Evolutionary conservation across 2,329 filamentous ascomycete genomes (phyloP).

Genomic region (Pezicula neosporulosa): DNA sequence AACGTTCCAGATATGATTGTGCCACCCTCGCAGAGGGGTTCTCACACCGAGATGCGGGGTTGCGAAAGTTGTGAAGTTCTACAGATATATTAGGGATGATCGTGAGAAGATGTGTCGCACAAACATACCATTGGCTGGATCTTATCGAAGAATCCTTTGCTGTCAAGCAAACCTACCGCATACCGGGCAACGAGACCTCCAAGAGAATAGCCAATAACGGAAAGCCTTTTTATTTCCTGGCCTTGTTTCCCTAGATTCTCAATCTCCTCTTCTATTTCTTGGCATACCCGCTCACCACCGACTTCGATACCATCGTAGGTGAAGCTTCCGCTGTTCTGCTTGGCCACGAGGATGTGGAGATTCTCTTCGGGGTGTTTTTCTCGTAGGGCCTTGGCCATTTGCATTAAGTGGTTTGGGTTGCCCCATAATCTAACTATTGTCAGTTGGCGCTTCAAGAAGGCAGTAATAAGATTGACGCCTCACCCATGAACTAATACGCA

Average conservation of each 20-base stretch:
- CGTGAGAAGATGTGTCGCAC: not conserved
- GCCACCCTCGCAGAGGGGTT: slow-evolving; percentile 62
- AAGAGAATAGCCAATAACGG: slow-evolving; percentile 84
- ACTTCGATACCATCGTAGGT: slow-evolving; percentile 69
- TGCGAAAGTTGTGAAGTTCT: slow-evolving; percentile 93
- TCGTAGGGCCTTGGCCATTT: slow-evolving; percentile 63
- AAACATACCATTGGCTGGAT: slow-evolving; percentile 69
- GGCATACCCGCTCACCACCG: slow-evolving; percentile 63
- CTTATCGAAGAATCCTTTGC: slow-evolving; percentile 74
- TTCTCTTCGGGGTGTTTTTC: slow-evolving; percentile 57
- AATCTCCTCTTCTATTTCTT: slow-evolving; percentile 64
- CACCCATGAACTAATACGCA: slow-evolving; percentile 72
- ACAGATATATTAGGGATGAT: not conserved
- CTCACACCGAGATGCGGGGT: slow-evolving; percentile 78
- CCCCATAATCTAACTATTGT: slow-evolving; percentile 63
- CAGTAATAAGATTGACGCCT: slow-evolving; percentile 1
- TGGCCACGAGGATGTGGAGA: slow-evolving; percentile 67
- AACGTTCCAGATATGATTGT: slow-evolving; percentile 74
- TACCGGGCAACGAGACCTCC: slow-evolving; percentile 86
- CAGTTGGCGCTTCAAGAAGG: not conserved
- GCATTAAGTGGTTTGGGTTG: slow-evolving; percentile 69
- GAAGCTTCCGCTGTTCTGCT: slow-evolving; percentile 70
- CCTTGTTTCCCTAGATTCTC: slow-evolving; percentile 56
- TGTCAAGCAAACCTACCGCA: slow-evolving; percentile 77
- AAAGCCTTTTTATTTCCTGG: slow-evolving; percentile 74